Evolutionary conservation across 257 asterid species (phyloP).

Genomic region (Leptodermis oblonga): DNA sequence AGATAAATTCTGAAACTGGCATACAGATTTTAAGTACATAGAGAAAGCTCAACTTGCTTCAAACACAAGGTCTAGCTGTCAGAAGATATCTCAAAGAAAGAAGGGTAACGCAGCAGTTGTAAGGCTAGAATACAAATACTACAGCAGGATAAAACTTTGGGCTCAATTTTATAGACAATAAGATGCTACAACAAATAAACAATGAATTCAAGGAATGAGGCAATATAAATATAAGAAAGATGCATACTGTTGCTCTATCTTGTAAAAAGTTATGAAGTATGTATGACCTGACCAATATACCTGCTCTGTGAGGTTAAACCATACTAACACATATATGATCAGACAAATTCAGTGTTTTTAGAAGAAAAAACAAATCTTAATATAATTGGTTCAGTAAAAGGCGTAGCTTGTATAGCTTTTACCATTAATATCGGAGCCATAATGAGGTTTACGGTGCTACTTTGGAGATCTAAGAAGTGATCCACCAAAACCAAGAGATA

Average conservation of each 20-base stretch:
- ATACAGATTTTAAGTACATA: background rate
- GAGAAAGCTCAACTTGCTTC: background rate
- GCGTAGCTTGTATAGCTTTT: background rate
- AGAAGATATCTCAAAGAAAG: slow-evolving; percentile 1
- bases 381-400: background rate
- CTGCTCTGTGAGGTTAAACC: background rate
- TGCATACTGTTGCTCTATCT: background rate
- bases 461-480: background rate
- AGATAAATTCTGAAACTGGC: background rate
- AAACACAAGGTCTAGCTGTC: background rate
- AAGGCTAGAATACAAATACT: background rate
- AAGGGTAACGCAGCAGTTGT: background rate
- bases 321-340: background rate
- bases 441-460: background rate
- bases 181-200: background rate
- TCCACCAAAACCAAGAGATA: background rate
- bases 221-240: background rate
- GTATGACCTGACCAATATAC: background rate
- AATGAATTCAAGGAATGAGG: background rate
- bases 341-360: background rate
- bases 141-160: background rate
- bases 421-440: background rate
- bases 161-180: background rate
- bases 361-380: background rate
- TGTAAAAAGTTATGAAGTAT: background rate